Percentiles rank a stretch among this genome's conserved stretches.
Evolutionary conservation across 2,329 filamentous ascomycete species (phyloP).

Genomic region (Ophiosphaerella herpotricha): DNA sequence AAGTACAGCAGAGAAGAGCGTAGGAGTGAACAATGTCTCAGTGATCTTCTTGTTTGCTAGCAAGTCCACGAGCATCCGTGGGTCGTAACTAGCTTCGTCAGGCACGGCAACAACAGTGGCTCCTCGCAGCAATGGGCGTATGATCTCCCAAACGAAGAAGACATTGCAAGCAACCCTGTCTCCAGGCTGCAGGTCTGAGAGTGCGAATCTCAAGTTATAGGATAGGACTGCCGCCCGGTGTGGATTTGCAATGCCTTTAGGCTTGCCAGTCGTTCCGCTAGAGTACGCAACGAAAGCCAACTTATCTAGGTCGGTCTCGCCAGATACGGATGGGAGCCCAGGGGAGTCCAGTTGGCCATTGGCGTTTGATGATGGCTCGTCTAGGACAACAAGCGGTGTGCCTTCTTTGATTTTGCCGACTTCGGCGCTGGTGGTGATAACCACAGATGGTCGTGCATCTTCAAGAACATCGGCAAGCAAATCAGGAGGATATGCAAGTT

Average conservation of each 20-base stretch:
- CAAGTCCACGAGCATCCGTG: constrained; percentile 72
- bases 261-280: constrained; percentile 75
- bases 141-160: constrained; percentile 85
- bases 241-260: constrained; percentile 82
- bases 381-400: constrained; percentile 68
- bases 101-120: constrained; percentile 77
- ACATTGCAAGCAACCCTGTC: constrained; percentile 87
- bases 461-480: constrained; percentile 76
- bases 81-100: constrained; percentile 78
- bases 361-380: constrained; percentile 48
- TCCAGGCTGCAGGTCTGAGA: constrained; percentile 71
- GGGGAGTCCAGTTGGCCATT: constrained; percentile 48
- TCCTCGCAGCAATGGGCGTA: constrained; percentile 75
- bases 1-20: constrained; percentile 74
- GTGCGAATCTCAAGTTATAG: constrained; percentile 71
- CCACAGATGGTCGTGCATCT: constrained; percentile 71
- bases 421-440: constrained; percentile 70
- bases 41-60: constrained; percentile 69
- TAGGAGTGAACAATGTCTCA: constrained; percentile 84
- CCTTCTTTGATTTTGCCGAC: constrained; percentile 67
- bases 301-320: constrained; percentile 71
- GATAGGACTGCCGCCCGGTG: constrained; percentile 75
- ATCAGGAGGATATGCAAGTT: constrained; percentile 76
- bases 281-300: constrained; percentile 82
- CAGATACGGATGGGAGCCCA: constrained; percentile 57